Evolutionary conservation across 2,329 filamentous ascomycete genomes (phyloP).

Genomic region (Fusarium luffae): DNA sequence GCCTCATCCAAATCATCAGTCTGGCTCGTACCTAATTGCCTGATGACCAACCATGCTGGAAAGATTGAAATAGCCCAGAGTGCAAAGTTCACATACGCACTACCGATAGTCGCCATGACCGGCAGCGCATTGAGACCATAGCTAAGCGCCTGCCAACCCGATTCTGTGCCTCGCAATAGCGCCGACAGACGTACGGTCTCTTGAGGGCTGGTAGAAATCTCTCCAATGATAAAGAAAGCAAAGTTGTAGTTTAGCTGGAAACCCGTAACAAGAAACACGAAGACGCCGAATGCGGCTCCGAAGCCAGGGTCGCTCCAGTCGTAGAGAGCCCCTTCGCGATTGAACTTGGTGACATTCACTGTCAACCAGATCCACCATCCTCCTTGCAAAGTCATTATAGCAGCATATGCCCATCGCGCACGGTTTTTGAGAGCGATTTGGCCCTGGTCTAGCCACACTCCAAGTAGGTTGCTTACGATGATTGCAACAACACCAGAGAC

Average conservation of each 20-base stretch:
- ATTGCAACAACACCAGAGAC: constrained; percentile 73
- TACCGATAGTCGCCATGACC: constrained; percentile 70
- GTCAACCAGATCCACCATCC: constrained; percentile 77
- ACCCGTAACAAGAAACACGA: constrained; percentile 71
- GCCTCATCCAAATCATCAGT: background rate
- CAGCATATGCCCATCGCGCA: constrained; percentile 62
- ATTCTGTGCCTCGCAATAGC: constrained; percentile 73
- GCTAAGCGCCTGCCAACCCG: constrained; percentile 74
- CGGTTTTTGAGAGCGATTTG: constrained; percentile 62
- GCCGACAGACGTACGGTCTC: constrained; percentile 74
- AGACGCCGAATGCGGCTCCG: constrained; percentile 71
- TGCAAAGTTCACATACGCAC: constrained; percentile 73
- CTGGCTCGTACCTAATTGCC: background rate
- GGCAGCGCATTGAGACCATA: constrained; percentile 71
- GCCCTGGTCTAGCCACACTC: constrained; percentile 67
- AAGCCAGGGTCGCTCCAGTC: constrained; percentile 74
- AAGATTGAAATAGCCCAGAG: constrained; percentile 70
- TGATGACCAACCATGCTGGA: constrained; percentile 70
- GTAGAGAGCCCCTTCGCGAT: constrained; percentile 63
- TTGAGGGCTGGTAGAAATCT: constrained; percentile 67
- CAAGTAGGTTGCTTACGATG: constrained; percentile 70
- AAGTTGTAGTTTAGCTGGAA: constrained; percentile 80
- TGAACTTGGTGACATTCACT: constrained; percentile 69
- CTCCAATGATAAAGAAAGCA: constrained; percentile 74
- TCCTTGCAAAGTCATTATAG: constrained; percentile 67